phyloP scores from a whole-genome alignment of 768 basidiomycete genomes.

The Arthromyces matolae region DNA sequence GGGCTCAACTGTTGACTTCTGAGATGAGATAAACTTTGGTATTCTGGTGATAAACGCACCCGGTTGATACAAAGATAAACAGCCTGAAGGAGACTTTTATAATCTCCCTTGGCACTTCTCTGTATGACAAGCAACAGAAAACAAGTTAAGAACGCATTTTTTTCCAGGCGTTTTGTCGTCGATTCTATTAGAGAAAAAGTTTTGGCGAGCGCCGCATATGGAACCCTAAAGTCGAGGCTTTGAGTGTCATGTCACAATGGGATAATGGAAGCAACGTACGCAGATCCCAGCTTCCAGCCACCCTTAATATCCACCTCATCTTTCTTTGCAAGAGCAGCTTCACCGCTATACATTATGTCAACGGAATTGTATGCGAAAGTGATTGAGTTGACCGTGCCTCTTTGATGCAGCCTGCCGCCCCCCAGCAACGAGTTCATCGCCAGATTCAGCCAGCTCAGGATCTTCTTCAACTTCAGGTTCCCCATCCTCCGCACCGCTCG shows the following conservation, averaged over 20 bases:
- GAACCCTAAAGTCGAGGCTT: slow-evolving; percentile 77
- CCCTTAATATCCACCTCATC: slow-evolving; percentile 73
- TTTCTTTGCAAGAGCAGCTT: slow-evolving; percentile 57
- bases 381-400: slow-evolving; percentile 36
- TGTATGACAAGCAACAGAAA: slow-evolving; percentile 90
- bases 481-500: slow-evolving; percentile 20
- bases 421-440: slow-evolving; percentile 28
- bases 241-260: background rate
- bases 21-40: slow-evolving; percentile 7
- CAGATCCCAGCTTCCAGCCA: slow-evolving; percentile 80
- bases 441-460: slow-evolving; percentile 25
- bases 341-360: slow-evolving; percentile 44
- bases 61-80: slow-evolving; percentile 97
- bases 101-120: slow-evolving; percentile 72
- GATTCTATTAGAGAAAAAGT: slow-evolving; percentile 87
- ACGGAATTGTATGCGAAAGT: background rate
- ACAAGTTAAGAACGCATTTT: slow-evolving; percentile 81
- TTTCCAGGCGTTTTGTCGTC: slow-evolving; percentile 94
- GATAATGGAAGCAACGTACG: slow-evolving; percentile 49
- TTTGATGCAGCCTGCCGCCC: slow-evolving; percentile 51
- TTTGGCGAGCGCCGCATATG: slow-evolving; percentile 89
- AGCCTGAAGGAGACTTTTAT: slow-evolving; percentile 74
- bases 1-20: slow-evolving; percentile 67
- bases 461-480: slow-evolving; percentile 37
- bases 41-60: slow-evolving; percentile 40